Conservation (phyloP, 2,329 filamentous ascomycete genomes). For the Ascomycota sp. region DNA sequence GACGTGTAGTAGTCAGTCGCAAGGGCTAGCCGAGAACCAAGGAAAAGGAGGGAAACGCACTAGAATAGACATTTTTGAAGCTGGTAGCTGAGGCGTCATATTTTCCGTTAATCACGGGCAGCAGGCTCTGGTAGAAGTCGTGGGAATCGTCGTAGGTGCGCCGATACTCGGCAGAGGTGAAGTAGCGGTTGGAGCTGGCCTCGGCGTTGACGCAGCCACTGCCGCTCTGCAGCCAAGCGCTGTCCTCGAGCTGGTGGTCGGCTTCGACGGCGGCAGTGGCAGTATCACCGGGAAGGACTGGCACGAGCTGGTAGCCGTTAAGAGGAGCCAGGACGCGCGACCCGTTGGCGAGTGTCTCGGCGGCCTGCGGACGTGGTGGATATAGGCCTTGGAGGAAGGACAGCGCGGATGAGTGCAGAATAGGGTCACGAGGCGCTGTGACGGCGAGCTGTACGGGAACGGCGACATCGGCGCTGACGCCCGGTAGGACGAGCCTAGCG, state of each 20-base stretch:
- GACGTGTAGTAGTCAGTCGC: not conserved
- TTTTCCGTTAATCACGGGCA: constrained; percentile 33
- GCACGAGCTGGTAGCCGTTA: constrained; percentile 68
- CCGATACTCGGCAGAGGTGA: constrained; percentile 24
- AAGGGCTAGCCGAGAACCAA: not conserved
- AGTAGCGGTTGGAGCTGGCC: constrained; percentile 33
- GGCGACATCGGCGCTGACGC: constrained; percentile 45
- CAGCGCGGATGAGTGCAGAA: constrained; percentile 61
- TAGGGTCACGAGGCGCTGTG: constrained; percentile 51
- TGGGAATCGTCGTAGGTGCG: constrained; percentile 26
- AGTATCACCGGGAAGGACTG: constrained; percentile 45
- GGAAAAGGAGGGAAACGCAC: constrained; percentile 21
- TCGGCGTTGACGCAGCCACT: constrained; percentile 35
- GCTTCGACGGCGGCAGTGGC: constrained; percentile 32
- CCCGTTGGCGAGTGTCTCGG: constrained; percentile 51
- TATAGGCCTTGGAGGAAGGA: constrained; percentile 77
- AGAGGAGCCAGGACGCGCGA: constrained; percentile 45
- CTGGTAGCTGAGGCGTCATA: constrained; percentile 23
- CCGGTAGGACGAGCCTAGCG: constrained; percentile 30
- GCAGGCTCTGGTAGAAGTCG: constrained; percentile 35
- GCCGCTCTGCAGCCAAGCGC: constrained; percentile 36
- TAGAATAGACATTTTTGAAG: constrained; percentile 41
- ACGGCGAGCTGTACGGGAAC: constrained; percentile 50
- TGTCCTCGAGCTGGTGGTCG: constrained; percentile 32
- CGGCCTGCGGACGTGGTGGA: constrained; percentile 44